Evolutionary conservation across 768 basidiomycete species (phyloP).

Genomic region (Russula emetica): DNA sequence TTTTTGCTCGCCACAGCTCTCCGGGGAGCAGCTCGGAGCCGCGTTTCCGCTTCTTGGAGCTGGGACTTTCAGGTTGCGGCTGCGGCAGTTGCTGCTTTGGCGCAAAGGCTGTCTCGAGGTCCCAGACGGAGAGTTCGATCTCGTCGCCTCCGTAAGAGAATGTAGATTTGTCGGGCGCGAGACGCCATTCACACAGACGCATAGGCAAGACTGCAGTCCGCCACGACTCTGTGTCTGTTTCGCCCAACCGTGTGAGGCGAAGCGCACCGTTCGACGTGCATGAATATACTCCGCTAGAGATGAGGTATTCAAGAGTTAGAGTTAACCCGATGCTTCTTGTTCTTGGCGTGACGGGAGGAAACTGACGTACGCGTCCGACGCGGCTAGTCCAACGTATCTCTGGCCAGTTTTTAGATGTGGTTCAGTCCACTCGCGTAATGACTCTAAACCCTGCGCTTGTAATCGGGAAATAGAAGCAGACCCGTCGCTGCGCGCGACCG

Average conservation of each 20-base stretch:
- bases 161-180: slow-evolving; percentile 47
- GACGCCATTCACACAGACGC: slow-evolving; percentile 63
- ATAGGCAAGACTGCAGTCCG: slow-evolving; percentile 52
- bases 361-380: slow-evolving; percentile 45
- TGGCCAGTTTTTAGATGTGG: slow-evolving; percentile 49
- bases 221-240: slow-evolving; percentile 28
- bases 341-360: not conserved
- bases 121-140: slow-evolving; percentile 80
- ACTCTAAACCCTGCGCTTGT: slow-evolving; percentile 39
- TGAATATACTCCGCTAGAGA: slow-evolving; percentile 49
- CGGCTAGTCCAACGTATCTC: slow-evolving; percentile 58
- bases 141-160: slow-evolving; percentile 87
- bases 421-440: slow-evolving; percentile 58
- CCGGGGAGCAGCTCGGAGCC: slow-evolving; percentile 56
- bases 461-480: slow-evolving; percentile 44
- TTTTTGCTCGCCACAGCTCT: slow-evolving; percentile 83
- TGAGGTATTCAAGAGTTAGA: not conserved
- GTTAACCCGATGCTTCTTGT: not conserved
- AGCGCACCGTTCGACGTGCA: slow-evolving; percentile 77
- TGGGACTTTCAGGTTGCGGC: slow-evolving; percentile 24
- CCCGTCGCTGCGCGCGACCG: slow-evolving; percentile 62
- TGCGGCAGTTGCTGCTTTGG: slow-evolving; percentile 24
- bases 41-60: slow-evolving; percentile 55
- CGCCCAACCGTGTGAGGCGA: slow-evolving; percentile 41
- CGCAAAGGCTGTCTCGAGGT: slow-evolving; percentile 55